These are phyloP conservation scores for Penicillium sp. DNA, from an alignment of 2,329 filamentous ascomycete species.

Conservation along the genomic window DNA sequence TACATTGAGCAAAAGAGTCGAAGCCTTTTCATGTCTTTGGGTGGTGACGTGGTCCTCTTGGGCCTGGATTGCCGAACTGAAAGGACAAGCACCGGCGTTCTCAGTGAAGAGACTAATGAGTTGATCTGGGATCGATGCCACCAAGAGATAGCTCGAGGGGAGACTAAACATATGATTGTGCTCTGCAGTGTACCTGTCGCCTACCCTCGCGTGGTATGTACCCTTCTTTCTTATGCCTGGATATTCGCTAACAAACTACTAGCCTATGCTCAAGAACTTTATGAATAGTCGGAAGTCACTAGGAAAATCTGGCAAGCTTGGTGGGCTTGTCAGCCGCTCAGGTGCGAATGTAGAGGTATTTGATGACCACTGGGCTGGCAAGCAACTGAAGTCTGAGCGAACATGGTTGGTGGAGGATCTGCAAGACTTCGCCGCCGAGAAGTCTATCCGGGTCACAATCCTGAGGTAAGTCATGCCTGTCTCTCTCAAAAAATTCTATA, in stretches of 20 bases:
- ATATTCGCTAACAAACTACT: constrained; percentile 42
- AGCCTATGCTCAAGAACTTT: constrained; percentile 66
- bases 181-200: constrained; percentile 81
- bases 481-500: neutral
- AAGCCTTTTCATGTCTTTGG: constrained; percentile 81
- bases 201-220: constrained; percentile 71
- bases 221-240: neutral
- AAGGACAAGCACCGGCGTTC: constrained; percentile 76
- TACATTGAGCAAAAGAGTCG: constrained; percentile 87
- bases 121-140: constrained; percentile 84
- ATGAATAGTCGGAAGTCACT: constrained; percentile 87
- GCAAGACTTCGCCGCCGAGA: constrained; percentile 89
- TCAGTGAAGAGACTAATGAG: constrained; percentile 80
- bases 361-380: constrained; percentile 97
- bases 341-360: constrained; percentile 90
- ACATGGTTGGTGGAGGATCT: constrained; percentile 85
- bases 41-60: constrained; percentile 75
- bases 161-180: constrained; percentile 87
- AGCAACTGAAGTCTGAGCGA: constrained; percentile 88
- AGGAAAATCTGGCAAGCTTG: constrained; percentile 76
- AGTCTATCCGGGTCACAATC: constrained; percentile 87
- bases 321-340: constrained; percentile 79
- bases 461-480: constrained; percentile 59
- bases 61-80: constrained; percentile 92
- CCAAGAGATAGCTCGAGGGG: constrained; percentile 75